Evolutionary conservation across 148 eudicot genomes (phyloP).

Genomic region (Fagopyrum esculentum): DNA sequence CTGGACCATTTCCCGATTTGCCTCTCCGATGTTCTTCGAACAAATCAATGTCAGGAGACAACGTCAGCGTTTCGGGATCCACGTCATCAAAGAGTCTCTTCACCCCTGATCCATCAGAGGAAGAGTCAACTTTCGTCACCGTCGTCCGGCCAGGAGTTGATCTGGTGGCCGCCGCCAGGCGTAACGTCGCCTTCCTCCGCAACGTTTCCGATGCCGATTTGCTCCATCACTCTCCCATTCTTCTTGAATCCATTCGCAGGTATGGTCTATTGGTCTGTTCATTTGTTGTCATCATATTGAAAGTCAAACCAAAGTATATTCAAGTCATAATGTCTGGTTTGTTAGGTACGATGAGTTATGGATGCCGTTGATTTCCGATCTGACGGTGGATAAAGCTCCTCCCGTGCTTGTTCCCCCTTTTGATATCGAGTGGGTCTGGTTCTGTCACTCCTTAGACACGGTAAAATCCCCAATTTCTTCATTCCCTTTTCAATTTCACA

Average conservation of each 20-base stretch:
- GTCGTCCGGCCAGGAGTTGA: conserved; percentile 34
- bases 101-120: conserved; percentile 35
- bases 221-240: conserved; percentile 44
- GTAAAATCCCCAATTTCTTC: conserved; percentile 24
- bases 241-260: conserved; percentile 66
- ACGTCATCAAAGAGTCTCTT: conserved; percentile 44
- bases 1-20: neutral
- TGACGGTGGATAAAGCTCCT: conserved; percentile 35
- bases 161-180: conserved; percentile 71
- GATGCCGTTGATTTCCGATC: conserved; percentile 89
- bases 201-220: conserved; percentile 52
- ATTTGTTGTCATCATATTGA: neutral
- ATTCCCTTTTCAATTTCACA: neutral
- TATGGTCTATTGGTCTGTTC: neutral
- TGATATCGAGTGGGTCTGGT: conserved; percentile 98
- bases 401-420: conserved; percentile 79
- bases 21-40: neutral
- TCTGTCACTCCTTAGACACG: conserved; percentile 78
- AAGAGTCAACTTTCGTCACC: conserved; percentile 5
- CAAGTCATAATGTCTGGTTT: neutral
- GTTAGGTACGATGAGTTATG: conserved; percentile 81
- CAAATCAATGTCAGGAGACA: conserved; percentile 27
- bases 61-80: conserved; percentile 24
- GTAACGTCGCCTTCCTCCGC: conserved; percentile 56
- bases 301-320: conserved; percentile 4